Evolutionary conservation across 2,329 filamentous ascomycete species (phyloP).

Genomic region (Lachnellula cervina): DNA sequence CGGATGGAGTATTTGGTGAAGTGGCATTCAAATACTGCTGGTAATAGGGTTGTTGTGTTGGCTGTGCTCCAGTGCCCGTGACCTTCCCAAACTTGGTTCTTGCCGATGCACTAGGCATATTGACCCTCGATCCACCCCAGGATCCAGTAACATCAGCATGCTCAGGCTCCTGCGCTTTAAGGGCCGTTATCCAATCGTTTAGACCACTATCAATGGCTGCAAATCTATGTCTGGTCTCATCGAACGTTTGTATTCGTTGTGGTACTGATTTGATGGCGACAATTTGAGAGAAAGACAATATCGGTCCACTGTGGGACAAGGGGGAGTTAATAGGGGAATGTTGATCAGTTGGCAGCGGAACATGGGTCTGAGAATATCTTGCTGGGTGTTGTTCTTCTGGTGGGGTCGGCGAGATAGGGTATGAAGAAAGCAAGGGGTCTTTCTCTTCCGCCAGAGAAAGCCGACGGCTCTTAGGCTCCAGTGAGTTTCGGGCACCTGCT

Average conservation of each 20-base stretch:
- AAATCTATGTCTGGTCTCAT: slow-evolving; percentile 67
- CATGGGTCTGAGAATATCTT: slow-evolving; percentile 18
- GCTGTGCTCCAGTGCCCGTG: slow-evolving; percentile 10
- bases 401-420: slow-evolving; percentile 34
- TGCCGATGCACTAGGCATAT: slow-evolving; percentile 12
- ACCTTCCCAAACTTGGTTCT: slow-evolving; percentile 23
- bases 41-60: slow-evolving; percentile 45
- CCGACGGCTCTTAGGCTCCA: slow-evolving; percentile 15
- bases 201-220: slow-evolving; percentile 71
- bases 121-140: slow-evolving; percentile 14
- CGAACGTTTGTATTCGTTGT: slow-evolving; percentile 70
- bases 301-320: slow-evolving; percentile 6
- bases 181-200: slow-evolving; percentile 48
- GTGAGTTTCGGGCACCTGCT: slow-evolving; percentile 6
- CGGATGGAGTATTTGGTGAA: slow-evolving; percentile 25
- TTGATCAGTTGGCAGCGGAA: slow-evolving; percentile 10
- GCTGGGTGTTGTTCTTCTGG: slow-evolving; percentile 39
- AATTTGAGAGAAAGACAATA: slow-evolving; percentile 65
- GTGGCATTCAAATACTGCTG: slow-evolving; percentile 54
- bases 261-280: slow-evolving; percentile 58
- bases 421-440: slow-evolving; percentile 34
- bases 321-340: slow-evolving; percentile 15
- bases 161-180: slow-evolving; percentile 45
- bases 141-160: slow-evolving; percentile 36
- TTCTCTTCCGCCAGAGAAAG: slow-evolving; percentile 45